Evolutionary conservation across 139 green algal genomes (phyloP), one percentile per base, ranked within the genome.

Genomic region (Yamagishiella unicocca): DNA sequence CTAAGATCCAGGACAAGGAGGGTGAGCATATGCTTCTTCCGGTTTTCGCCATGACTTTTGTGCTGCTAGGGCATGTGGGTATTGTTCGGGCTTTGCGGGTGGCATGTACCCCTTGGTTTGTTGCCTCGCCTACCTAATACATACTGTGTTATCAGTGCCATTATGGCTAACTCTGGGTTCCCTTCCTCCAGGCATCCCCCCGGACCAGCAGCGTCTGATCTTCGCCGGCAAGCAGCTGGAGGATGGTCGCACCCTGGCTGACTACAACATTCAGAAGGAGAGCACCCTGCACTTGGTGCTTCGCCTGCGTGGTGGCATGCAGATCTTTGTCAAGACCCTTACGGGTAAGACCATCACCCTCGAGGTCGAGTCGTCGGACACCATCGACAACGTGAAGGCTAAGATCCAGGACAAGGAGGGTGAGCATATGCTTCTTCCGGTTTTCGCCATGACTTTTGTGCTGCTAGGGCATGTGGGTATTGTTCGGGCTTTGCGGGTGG

Each of bases 151-250:
- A 68, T 68, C 6, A 9, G 19, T 53, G 38, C 86, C 27, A 9
- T 35, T 29, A 35, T 33, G 22, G 17, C 9, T 68, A 22, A 6
- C 31, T 27, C 19, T 40, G 3, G 8, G 10, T 17, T 6, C 14
- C 8, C 19, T 35, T 3, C 1, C 40, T 73, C 0, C 77, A 84
- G 79, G 82, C 66, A 98, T 98, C 87, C 96, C 96, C 2, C 95
- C 96, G 31, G 95, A 98, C 91, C 96, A 98, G 94, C 96, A 99
- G 95, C 95, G 96, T 46, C 94, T 99, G 66, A 98, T 99, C 88
- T 99, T 98, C 82, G 96, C 96, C 31, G 96, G 96, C 91, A 99
- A 98, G 95, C 96, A 99, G 96, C 95, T 98, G 80, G 96, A 98
- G 92, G 96, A 98, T 72, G 96, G 96, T 64, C 94, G 96, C 80